Conservation (phyloP, 2,329 filamentous ascomycete genomes). For the Lojkania enalia region DNA sequence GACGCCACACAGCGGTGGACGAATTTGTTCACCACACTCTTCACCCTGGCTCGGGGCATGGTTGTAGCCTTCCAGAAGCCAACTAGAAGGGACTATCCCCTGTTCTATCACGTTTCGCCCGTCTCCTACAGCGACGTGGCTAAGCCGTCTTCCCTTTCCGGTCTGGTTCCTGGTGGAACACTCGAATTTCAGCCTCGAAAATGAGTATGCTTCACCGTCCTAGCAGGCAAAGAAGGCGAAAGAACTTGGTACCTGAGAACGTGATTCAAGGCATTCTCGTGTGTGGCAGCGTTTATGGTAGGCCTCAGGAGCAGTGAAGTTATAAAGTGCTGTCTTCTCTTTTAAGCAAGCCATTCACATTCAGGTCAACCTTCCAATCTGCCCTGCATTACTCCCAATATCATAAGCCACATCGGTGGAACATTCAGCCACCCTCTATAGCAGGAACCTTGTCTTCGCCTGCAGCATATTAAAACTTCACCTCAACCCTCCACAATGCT, state of each 20-base stretch:
- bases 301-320: constrained; percentile 25
- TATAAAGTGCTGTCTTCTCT: constrained; percentile 3
- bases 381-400: too few species aligned
- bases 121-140: constrained; percentile 25
- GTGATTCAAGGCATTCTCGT: constrained; percentile 24
- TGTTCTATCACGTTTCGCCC: constrained; percentile 22
- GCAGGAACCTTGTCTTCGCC: too few species aligned
- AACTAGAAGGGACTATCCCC: constrained; percentile 35
- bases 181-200: too few species aligned
- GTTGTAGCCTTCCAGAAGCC: constrained; percentile 23
- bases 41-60: constrained; percentile 12
- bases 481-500: constrained; percentile 19
- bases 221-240: constrained; percentile 33
- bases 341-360: constrained; percentile 9
- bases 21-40: constrained; percentile 32
- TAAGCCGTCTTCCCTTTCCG: constrained; percentile 23
- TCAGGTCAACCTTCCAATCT: constrained; percentile 5
- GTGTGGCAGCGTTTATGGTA: constrained; percentile 26
- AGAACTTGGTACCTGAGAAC: constrained; percentile 26
- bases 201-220: constrained; percentile 14
- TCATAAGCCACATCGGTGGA: constrained; percentile 13
- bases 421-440: constrained; percentile 19
- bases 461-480: constrained; percentile 4
- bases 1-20: constrained; percentile 22
- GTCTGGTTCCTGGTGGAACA: too few species aligned